Base-by-base conservation (phyloP, 2,329 filamentous ascomycete species). In the Cladosporium cucumerinum region DNA sequence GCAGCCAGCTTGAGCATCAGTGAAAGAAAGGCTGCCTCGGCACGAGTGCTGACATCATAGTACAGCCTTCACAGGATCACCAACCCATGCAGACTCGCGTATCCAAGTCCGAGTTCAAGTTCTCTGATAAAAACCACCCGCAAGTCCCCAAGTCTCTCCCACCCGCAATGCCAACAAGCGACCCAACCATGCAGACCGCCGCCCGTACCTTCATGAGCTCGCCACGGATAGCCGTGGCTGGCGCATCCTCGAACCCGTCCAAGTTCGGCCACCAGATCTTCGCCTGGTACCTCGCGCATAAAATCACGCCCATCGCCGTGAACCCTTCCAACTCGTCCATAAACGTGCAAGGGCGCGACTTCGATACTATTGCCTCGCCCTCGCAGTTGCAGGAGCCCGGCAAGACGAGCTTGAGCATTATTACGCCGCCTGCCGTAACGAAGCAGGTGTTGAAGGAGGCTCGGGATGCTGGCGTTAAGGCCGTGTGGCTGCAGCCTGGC, bases 231-330 rank as follows among this genome's bases (percentile, higher is more conserved):
- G 93, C 94, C 65, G 94, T 97, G 30, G 92, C 93, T 23, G 94
- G 94, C 72, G 94, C 94, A 43, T 94, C 90, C 75, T 91, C 90
- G 61, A 92, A 96, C 78, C 83, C 90, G 48, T 81, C 83, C 75
- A 97, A 97, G 78, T 97, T 90, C 74, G 94, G 95, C 26, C 90
- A 97, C 78, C 93, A 92, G 82, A 88, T 98, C 70, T 92, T 97
- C 75, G 86, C 86, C 16, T 98, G 94, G 94, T 98, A 98, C 78
- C 85, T 91, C 64, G 76, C 82, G 36, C 92, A 92, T 79, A 82
- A 84, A 43, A 85, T 98, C 48, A 87, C 89, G 8, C 92, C 89
- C 5, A 92, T 88, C 0, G 92, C 94, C 11, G 85, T 98, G 77
- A 97, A 98, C 79, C 93, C 94, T 0, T 83, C 83, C 57, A 80